Evolutionary conservation across 305 asterid species (phyloP), one percentile per base, ranked within the genome.

Genomic region (Andrographis paniculata): DNA sequence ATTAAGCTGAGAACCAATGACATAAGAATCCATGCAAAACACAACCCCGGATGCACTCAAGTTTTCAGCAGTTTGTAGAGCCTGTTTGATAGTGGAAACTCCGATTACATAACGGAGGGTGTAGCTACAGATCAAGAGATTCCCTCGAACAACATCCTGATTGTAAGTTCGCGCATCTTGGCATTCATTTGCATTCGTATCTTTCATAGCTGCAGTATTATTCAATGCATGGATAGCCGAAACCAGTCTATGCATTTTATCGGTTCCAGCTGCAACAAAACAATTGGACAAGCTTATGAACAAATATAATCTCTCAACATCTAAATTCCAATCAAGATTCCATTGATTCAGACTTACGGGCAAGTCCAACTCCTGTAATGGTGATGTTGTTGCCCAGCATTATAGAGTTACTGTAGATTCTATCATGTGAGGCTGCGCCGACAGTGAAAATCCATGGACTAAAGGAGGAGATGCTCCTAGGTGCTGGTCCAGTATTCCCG

Each of bases 391-490:
- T 92, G 45, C 97, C 97, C 14, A 92, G 94, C 58, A 72, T 46
- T 48, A 92, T 70, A 35, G 97, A 84, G 78, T 92, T 92, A 41
- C 80, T 67, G 55, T 92, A 92, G 54, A 65, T 55, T 70, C 99
- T 65, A 53, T 92, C 94, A 42, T 92, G 97, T 42, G 96, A 62
- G 37, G 97, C 94, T 56, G 99, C 96, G 20, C 99, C 99, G 10
- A 92, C 94, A 1, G 88, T 79, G 68, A 71, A 92, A 58, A 92
- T 92, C 99, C 99, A 92, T 12, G 99, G 99, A 66, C 99, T 92
- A 43, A 83, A 92, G 39, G 99, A 92, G 31, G 82, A 77, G 10
- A 87, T 59, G 68, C 99, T 92, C 70, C 73, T 81, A 14, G 99
- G 97, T 6, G 97, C 71, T 22, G 99, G 99, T 45, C 99, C 99